phyloP scores from a whole-genome alignment of 192 early-diverging fungal species.

The Coemansia sp. region DNA sequence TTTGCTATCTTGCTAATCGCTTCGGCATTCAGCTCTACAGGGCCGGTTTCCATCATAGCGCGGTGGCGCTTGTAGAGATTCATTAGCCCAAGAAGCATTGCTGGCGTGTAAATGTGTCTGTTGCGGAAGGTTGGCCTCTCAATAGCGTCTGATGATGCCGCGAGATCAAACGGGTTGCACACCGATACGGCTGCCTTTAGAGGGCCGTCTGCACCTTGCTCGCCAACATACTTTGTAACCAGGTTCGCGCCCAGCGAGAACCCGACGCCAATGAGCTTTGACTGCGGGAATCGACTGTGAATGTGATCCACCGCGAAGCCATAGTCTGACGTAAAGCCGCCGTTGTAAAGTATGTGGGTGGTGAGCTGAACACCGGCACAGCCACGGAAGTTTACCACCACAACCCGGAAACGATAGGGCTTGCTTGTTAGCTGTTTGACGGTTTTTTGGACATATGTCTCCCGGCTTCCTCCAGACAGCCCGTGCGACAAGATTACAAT shows the following conservation, averaged over 20 bases:
- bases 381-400: slow-evolving; percentile 90
- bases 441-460: slow-evolving; percentile 82
- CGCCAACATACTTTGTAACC: slow-evolving; percentile 87
- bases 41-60: slow-evolving; percentile 52
- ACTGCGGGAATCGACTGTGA: slow-evolving; percentile 58
- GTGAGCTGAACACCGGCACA: slow-evolving; percentile 81
- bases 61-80: slow-evolving; percentile 53
- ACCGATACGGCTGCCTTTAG: slow-evolving; percentile 77
- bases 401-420: slow-evolving; percentile 68
- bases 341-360: slow-evolving; percentile 80
- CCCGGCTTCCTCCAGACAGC: slow-evolving; percentile 89
- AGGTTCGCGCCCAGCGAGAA: slow-evolving; percentile 94
- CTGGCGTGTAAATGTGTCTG: slow-evolving; percentile 59
- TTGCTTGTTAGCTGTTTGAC: slow-evolving; percentile 60
- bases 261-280: slow-evolving; percentile 78
- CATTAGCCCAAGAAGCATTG: slow-evolving; percentile 62
- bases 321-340: slow-evolving; percentile 78
- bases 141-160: slow-evolving; percentile 51
- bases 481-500: slow-evolving; percentile 87
- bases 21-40: slow-evolving; percentile 52
- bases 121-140: slow-evolving; percentile 59
- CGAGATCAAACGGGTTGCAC: slow-evolving; percentile 85
- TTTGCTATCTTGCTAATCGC: slow-evolving; percentile 57
- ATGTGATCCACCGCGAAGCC: slow-evolving; percentile 41
- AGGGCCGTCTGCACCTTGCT: slow-evolving; percentile 73